Conservation (phyloP, 1,284 basidiomycete genomes). For the Bondarzewia mesenterica region DNA sequence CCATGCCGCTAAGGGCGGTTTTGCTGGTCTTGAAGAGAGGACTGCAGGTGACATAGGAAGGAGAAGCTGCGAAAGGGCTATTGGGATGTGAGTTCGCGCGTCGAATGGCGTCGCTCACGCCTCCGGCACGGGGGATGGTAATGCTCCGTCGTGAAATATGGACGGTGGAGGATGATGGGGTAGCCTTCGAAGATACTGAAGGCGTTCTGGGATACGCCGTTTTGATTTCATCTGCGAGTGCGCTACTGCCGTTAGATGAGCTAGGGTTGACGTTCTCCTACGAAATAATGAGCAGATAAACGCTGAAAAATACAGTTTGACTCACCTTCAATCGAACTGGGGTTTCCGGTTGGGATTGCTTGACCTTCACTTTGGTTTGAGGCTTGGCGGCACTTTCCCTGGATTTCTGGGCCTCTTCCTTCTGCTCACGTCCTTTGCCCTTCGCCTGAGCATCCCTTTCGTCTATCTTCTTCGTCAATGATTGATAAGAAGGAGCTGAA, state of each 20-base stretch:
- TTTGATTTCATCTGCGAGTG: neutral
- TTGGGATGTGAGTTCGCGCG: conserved; percentile 58
- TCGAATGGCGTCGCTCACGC: conserved; percentile 30
- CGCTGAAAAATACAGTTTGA: neutral
- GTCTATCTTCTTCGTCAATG: conserved; percentile 1
- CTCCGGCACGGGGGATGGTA: neutral
- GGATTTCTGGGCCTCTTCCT: neutral
- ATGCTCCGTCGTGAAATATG: conserved; percentile 4
- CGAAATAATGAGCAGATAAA: neutral
- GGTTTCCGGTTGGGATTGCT: neutral
- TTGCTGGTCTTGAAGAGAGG: conserved; percentile 59
- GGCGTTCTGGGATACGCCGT: neutral
- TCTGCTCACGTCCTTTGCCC: neutral
- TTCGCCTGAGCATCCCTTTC: neutral
- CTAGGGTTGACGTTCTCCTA: conserved; percentile 6
- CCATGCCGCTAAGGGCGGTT: conserved; percentile 53
- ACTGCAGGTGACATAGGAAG: conserved; percentile 40
- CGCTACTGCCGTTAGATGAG: neutral
- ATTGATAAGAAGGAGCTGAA: neutral
- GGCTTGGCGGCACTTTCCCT: neutral
- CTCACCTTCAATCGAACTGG: conserved; percentile 5
- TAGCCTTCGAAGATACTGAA: conserved; percentile 2
- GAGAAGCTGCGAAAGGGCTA: conserved; percentile 46
- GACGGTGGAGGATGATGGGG: conserved; percentile 1
- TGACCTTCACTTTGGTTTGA: neutral